Conservation (phyloP, 257 asterid species). For the Solanum tarapatanum region DNA sequence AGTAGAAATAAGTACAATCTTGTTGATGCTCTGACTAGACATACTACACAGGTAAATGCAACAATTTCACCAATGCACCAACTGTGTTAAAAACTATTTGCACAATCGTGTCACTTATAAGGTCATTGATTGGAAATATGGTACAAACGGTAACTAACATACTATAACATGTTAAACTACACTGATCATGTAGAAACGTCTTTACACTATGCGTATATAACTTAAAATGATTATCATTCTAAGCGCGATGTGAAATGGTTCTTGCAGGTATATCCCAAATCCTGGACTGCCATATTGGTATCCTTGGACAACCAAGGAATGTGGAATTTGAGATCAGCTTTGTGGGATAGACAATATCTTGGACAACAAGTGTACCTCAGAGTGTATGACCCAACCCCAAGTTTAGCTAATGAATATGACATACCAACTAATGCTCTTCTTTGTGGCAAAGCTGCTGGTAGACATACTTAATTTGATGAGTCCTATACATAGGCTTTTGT, state of each 20-base stretch:
- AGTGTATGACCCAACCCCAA: slow-evolving; percentile 49
- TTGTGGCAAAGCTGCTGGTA: slow-evolving; percentile 64
- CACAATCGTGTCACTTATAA: background rate
- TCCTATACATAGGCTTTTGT: background rate
- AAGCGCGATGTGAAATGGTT: background rate
- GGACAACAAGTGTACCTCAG: slow-evolving; percentile 85
- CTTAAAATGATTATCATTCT: background rate
- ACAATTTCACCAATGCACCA: background rate
- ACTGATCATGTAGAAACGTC: background rate
- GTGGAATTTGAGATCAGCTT: slow-evolving; percentile 95
- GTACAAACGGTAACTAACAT: background rate
- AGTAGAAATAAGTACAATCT: slow-evolving; percentile 65
- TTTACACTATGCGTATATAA: background rate
- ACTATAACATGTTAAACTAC: background rate
- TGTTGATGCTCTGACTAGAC: slow-evolving; percentile 82
- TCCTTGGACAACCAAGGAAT: slow-evolving; percentile 96
- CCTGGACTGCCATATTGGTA: slow-evolving; percentile 78
- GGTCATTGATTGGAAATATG: background rate
- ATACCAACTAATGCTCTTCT: slow-evolving; percentile 67
- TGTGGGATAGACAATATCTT: slow-evolving; percentile 84
- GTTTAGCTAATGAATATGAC: slow-evolving; percentile 55
- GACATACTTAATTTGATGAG: background rate
- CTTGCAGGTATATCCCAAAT: slow-evolving; percentile 71
- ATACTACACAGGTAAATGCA: slow-evolving; percentile 66
- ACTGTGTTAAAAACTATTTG: background rate